phyloP scores from a whole-genome alignment of 768 basidiomycete genomes.

The Calocybe cyanea region DNA sequence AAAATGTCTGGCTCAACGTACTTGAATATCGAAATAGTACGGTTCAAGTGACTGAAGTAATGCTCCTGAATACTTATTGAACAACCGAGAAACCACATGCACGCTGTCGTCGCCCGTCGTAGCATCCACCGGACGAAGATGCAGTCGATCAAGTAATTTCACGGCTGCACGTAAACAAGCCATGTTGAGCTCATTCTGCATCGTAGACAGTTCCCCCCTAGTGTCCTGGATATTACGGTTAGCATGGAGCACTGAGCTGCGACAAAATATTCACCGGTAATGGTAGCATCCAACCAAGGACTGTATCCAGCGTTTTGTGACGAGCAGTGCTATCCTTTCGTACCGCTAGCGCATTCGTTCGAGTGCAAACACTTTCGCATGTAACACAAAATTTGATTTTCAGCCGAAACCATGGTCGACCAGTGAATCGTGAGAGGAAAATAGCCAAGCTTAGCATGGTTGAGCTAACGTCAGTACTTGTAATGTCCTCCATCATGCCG shows the following conservation, averaged over 20 bases:
- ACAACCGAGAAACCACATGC: slow-evolving; percentile 72
- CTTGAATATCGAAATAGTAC: slow-evolving; percentile 44
- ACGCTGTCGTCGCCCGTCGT: slow-evolving; percentile 59
- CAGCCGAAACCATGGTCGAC: slow-evolving; percentile 53
- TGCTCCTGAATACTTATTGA: slow-evolving; percentile 71
- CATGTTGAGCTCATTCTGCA: slow-evolving; percentile 68
- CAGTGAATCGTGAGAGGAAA: slow-evolving; percentile 62
- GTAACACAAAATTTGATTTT: slow-evolving; percentile 75
- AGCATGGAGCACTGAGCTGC: background rate
- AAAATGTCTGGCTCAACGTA: slow-evolving; percentile 21
- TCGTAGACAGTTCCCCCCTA: slow-evolving; percentile 31
- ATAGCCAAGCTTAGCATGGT: slow-evolving; percentile 56
- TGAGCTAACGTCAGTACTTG: slow-evolving; percentile 60
- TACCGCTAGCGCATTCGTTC: slow-evolving; percentile 55
- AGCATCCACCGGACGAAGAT: slow-evolving; percentile 55
- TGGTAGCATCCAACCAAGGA: slow-evolving; percentile 76
- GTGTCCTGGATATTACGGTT: slow-evolving; percentile 21
- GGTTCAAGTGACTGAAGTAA: slow-evolving; percentile 60
- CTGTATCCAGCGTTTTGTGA: slow-evolving; percentile 67
- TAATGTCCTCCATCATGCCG: slow-evolving; percentile 51
- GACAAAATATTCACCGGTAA: slow-evolving; percentile 31
- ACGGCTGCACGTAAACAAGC: slow-evolving; percentile 72
- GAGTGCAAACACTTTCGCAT: slow-evolving; percentile 63
- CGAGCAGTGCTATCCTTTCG: slow-evolving; percentile 66
- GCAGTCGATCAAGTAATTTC: slow-evolving; percentile 70